phyloP scores from a whole-genome alignment of 1,139 yeast genomes.

The Kodamaea derodonti region DNA sequence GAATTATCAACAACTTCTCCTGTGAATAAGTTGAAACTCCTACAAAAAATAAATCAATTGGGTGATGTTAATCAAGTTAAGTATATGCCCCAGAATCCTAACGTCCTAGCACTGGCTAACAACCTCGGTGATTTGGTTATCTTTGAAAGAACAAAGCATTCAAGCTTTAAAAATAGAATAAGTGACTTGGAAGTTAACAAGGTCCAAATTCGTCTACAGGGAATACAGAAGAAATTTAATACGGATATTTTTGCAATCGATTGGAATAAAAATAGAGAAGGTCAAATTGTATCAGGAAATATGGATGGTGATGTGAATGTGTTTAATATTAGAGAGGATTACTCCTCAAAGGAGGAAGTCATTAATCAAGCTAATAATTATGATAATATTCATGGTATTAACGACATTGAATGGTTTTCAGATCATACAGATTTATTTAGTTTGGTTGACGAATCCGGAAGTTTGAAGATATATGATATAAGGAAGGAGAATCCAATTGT shows the following conservation, averaged over 20 bases:
- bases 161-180: slow-evolving; percentile 24
- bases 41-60: slow-evolving; percentile 39
- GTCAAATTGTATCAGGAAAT: slow-evolving; percentile 31
- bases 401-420: slow-evolving; percentile 60
- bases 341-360: slow-evolving; percentile 7
- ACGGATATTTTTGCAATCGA: slow-evolving; percentile 42
- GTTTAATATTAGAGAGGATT: slow-evolving; percentile 30
- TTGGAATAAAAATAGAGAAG: slow-evolving; percentile 42
- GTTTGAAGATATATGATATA: slow-evolving; percentile 47
- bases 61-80: slow-evolving; percentile 44
- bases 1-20: slow-evolving; percentile 26
- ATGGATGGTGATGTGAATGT: slow-evolving; percentile 34
- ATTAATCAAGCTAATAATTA: slow-evolving; percentile 5
- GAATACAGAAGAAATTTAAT: slow-evolving; percentile 3
- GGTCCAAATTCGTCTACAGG: slow-evolving; percentile 27
- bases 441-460: slow-evolving; percentile 55
- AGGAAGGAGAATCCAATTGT: slow-evolving; percentile 25
- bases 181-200: slow-evolving; percentile 23
- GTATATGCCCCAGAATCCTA: slow-evolving; percentile 44
- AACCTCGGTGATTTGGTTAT: slow-evolving; percentile 39
- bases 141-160: slow-evolving; percentile 52
- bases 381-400: slow-evolving; percentile 37
- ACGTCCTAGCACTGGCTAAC: slow-evolving; percentile 40
- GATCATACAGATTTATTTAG: slow-evolving; percentile 56
- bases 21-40: slow-evolving; percentile 25